Evolutionary conservation across 73 alveolate genomes (phyloP).

Genomic region (Tetrahymena borealis): DNA sequence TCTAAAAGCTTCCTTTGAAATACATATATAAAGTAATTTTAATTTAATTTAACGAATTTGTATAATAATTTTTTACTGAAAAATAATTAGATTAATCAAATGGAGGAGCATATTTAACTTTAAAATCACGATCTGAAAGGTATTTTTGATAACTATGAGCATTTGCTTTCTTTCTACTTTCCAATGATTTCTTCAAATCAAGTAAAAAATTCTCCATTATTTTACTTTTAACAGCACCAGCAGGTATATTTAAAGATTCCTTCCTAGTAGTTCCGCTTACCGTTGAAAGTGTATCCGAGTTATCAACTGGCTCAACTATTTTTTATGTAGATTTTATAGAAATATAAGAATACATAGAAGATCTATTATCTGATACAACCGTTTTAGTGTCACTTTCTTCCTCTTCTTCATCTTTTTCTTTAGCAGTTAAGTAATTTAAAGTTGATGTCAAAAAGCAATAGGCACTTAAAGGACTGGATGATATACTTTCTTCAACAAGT

Average conservation of each 20-base stretch:
- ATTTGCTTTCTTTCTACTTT: neutral
- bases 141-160: neutral
- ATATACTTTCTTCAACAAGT: neutral
- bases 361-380: neutral
- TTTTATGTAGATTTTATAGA: neutral
- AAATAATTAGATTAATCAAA: neutral
- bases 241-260: neutral
- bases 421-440: neutral
- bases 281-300: neutral
- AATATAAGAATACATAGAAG: neutral
- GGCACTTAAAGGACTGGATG: neutral
- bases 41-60: too few relatives aligned
- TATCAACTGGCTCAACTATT: neutral
- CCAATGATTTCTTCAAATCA: neutral
- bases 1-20: neutral
- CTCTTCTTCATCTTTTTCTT: neutral
- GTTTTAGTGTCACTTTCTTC: neutral
- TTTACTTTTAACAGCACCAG: neutral
- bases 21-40: too few relatives aligned
- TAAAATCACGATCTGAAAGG: neutral
- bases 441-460: neutral
- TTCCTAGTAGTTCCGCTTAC: neutral
- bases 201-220: neutral
- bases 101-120: neutral
- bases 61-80: neutral